Percentiles rank a stretch among this genome's conserved stretches.
Conservation (phyloP, 2,329 filamentous ascomycete species). For the Aspergillus terreus region DNA sequence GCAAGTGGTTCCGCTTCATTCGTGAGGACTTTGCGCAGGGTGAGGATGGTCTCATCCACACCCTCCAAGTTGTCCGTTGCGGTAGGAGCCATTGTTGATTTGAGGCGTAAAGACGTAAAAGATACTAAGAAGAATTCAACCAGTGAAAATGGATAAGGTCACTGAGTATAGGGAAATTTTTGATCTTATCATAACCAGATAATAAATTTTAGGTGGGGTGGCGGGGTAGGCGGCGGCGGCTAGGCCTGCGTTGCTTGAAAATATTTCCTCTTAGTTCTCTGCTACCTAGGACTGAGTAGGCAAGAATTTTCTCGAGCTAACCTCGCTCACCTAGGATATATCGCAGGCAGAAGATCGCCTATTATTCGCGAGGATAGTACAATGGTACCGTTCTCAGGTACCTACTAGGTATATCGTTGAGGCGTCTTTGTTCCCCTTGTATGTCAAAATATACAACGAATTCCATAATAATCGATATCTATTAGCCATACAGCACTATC, state of each 20-base stretch:
- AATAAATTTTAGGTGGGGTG: conserved; percentile 38
- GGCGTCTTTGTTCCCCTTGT: no score
- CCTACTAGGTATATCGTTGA: no score
- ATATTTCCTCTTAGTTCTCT: conserved; percentile 4
- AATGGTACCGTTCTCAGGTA: no score
- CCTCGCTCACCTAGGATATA: neutral
- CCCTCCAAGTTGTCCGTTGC: conserved; percentile 22
- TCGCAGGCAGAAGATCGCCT: neutral
- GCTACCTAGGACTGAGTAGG: neutral
- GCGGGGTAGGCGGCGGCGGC: conserved; percentile 22
- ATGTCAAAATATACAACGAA: no score
- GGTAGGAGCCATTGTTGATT: conserved; percentile 29
- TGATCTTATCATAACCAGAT: conserved; percentile 32
- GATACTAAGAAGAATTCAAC: neutral
- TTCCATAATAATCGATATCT: no score
- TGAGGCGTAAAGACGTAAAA: conserved; percentile 7
- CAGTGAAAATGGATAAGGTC: neutral
- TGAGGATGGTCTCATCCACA: conserved; percentile 37
- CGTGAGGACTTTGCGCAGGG: conserved; percentile 66
- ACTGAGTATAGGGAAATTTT: conserved; percentile 21
- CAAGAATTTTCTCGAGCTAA: neutral
- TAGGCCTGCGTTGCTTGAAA: conserved; percentile 14
- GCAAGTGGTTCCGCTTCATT: conserved; percentile 80
- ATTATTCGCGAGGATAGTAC: no score
- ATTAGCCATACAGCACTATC: no score